Conservation (phyloP, 345 rosid genomes). For the Heritiera littoralis region DNA sequence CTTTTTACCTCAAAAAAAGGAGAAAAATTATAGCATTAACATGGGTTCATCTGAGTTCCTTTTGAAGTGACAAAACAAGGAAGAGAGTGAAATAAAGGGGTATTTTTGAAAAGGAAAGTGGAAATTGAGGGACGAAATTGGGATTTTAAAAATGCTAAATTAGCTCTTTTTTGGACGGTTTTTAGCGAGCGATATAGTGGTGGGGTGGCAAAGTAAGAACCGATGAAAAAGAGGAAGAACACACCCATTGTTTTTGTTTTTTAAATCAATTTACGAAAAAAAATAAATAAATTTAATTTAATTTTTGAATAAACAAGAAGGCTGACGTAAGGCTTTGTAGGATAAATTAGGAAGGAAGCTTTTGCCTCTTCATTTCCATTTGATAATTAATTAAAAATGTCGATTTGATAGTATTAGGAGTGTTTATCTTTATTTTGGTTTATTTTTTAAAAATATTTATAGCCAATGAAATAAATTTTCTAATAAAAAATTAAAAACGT, state of each 20-base stretch:
- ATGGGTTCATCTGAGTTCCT: slow-evolving; percentile 8
- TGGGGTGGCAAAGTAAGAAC: neutral
- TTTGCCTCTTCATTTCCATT: neutral
- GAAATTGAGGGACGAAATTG: neutral
- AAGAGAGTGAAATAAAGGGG: neutral
- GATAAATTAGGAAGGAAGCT: neutral
- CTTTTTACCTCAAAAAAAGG: neutral
- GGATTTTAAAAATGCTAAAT: neutral
- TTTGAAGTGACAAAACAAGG: neutral
- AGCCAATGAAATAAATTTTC: too few relatives aligned
- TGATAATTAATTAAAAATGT: neutral
- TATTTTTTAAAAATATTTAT: too few relatives aligned
- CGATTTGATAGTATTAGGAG: too few relatives aligned
- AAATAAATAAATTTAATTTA: neutral
- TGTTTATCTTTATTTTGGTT: neutral
- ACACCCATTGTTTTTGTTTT: neutral
- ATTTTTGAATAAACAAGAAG: neutral
- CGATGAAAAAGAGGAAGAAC: neutral
- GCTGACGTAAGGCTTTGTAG: slow-evolving; percentile 1
- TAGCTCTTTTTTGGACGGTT: neutral
- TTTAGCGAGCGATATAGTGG: neutral
- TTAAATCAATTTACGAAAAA: neutral
- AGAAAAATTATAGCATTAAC: neutral
- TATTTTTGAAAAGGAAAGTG: neutral
- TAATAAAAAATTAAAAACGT: too few relatives aligned